Evolutionary conservation across 352 stramenopile species (phyloP).

Genomic region (Pythium phragmiticola): DNA sequence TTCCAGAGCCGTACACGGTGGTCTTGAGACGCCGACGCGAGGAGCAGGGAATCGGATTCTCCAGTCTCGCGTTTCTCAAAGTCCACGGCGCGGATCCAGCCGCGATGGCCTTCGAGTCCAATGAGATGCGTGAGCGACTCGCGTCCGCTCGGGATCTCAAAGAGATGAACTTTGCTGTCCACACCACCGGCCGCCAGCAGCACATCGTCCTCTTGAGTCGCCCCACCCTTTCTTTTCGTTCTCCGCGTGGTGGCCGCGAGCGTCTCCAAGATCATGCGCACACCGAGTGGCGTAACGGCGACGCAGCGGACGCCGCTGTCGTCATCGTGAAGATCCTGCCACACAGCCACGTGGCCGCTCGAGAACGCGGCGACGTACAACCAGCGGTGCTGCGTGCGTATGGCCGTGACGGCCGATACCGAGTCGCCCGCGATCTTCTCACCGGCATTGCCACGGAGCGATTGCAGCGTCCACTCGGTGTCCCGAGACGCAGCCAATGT

Average conservation of each 20-base stretch:
- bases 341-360: constrained; percentile 41
- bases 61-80: constrained; percentile 30
- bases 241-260: constrained; percentile 31
- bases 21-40: constrained; percentile 72
- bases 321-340: constrained; percentile 23
- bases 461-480: constrained; percentile 25
- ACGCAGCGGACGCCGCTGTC: constrained; percentile 20
- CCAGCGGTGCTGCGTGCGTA: constrained; percentile 32
- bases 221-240: background rate
- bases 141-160: constrained; percentile 34
- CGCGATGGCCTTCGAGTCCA: constrained; percentile 55
- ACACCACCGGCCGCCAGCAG: constrained; percentile 66
- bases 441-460: constrained; percentile 2
- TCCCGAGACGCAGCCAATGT: background rate
- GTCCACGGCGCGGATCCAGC: constrained; percentile 67
- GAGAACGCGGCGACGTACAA: constrained; percentile 51
- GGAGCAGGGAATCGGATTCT: constrained; percentile 18
- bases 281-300: constrained; percentile 28
- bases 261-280: constrained; percentile 56
- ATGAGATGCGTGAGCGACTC: constrained; percentile 33
- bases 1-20: constrained; percentile 72
- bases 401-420: constrained; percentile 37
- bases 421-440: constrained; percentile 30
- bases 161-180: constrained; percentile 64
- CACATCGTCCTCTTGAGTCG: constrained; percentile 30